Conservation (phyloP, 352 stramenopile genomes). For the Phytopythium chamaehyphon region DNA sequence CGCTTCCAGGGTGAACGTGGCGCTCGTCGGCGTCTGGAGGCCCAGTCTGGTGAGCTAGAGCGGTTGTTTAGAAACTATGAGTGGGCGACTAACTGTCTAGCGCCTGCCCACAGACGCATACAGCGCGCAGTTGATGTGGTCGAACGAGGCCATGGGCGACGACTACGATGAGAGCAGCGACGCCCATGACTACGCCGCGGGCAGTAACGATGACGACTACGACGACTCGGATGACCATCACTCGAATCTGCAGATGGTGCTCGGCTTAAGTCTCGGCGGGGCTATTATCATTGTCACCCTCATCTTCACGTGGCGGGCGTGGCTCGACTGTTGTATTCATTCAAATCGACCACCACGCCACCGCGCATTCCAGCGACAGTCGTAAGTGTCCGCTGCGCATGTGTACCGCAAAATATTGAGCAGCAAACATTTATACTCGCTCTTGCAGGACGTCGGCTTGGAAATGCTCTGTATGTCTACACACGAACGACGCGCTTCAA, state of each 20-base stretch:
- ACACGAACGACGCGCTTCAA: conserved; percentile 48
- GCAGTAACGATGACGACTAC: conserved; percentile 1
- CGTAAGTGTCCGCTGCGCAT: conserved; percentile 17
- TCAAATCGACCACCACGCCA: conserved; percentile 28
- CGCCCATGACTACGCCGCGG: too few species aligned
- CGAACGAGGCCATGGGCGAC: conserved; percentile 4
- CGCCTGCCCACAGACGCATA: neutral
- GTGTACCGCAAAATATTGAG: neutral
- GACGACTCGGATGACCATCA: conserved; percentile 12
- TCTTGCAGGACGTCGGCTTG: conserved; percentile 32
- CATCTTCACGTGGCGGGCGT: conserved; percentile 47
- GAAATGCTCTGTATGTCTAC: conserved; percentile 51
- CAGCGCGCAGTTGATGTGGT: neutral
- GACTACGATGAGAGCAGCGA: conserved; percentile 2
- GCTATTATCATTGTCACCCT: conserved; percentile 31
- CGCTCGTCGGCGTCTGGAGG: too few species aligned
- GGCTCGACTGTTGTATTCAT: conserved; percentile 41
- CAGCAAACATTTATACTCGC: neutral
- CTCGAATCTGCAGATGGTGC: conserved; percentile 21
- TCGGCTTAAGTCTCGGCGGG: conserved; percentile 27
- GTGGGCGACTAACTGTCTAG: neutral
- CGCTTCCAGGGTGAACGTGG: neutral
- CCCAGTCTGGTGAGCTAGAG: too few species aligned
- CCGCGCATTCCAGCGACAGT: conserved; percentile 40
- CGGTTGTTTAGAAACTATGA: too few species aligned